These are phyloP conservation scores for Tricholoma hemisulphureum DNA, from an alignment of 768 basidiomycete genomes.

Conservation along the genomic window DNA sequence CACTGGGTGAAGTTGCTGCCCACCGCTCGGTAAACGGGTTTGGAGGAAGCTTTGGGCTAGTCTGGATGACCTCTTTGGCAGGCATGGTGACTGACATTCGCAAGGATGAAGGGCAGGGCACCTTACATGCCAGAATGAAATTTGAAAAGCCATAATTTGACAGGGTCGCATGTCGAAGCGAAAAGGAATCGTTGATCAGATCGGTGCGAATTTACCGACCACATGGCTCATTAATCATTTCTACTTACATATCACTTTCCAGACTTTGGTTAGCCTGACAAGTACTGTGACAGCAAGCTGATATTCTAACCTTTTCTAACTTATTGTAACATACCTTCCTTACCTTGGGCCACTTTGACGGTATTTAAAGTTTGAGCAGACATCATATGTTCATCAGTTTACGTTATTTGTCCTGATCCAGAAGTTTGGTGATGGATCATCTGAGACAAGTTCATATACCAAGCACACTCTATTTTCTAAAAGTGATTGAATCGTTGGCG, in stretches of 20 bases:
- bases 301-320: no score
- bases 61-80: neutral
- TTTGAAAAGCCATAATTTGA: neutral
- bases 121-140: neutral
- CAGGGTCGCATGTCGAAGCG: neutral
- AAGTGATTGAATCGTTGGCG: no score
- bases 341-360: no score
- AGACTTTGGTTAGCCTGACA: neutral
- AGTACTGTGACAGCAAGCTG: no score
- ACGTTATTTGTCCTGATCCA: no score
- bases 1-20: neutral
- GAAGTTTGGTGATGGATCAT: no score
- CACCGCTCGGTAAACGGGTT: neutral
- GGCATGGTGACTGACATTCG: neutral
- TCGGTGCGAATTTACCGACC: neutral
- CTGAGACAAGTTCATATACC: no score
- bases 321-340: no score
- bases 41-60: neutral
- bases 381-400: no score
- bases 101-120: constrained; percentile 3
- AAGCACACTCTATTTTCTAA: no score
- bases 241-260: no score
- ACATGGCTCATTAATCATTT: neutral
- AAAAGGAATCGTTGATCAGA: neutral
- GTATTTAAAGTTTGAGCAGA: no score